phyloP scores from a whole-genome alignment of 768 basidiomycete genomes.

The Boletus rubescentipes region DNA sequence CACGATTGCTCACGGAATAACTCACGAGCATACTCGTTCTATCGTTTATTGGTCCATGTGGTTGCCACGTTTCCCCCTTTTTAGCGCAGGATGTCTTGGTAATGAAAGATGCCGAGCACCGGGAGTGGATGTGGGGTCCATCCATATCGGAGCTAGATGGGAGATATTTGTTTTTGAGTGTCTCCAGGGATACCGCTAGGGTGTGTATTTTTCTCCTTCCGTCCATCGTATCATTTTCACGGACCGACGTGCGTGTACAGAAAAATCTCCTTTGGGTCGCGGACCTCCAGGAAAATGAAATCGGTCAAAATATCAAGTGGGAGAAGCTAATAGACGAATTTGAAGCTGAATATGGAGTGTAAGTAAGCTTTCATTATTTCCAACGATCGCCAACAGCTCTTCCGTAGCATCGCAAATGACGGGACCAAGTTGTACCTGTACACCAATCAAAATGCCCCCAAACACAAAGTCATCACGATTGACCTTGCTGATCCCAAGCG shows the following conservation, averaged over 20 bases:
- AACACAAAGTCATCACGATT: conserved; percentile 63
- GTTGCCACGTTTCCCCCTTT: conserved; percentile 1
- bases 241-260: conserved; percentile 35
- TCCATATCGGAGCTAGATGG: conserved; percentile 61
- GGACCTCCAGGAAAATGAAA: conserved; percentile 56
- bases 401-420: conserved; percentile 59
- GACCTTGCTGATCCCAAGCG: conserved; percentile 53
- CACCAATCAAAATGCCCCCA: conserved; percentile 66
- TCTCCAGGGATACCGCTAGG: conserved; percentile 59
- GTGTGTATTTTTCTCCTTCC: conserved; percentile 36
- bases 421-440: conserved; percentile 59
- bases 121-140: conserved; percentile 61
- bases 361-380: conserved; percentile 25
- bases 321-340: conserved; percentile 68
- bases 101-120: conserved; percentile 60
- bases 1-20: neutral
- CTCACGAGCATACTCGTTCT: conserved; percentile 4
- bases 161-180: conserved; percentile 57
- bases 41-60: neutral
- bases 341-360: conserved; percentile 66
- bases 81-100: conserved; percentile 70
- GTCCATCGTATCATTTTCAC: neutral
- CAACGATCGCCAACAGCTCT: conserved; percentile 1
- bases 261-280: conserved; percentile 76
- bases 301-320: conserved; percentile 70